Evolutionary conservation across 2,329 filamentous ascomycete genomes (phyloP), one percentile per base, ranked within the genome.

Genomic region (Colletotrichum acutatum): DNA sequence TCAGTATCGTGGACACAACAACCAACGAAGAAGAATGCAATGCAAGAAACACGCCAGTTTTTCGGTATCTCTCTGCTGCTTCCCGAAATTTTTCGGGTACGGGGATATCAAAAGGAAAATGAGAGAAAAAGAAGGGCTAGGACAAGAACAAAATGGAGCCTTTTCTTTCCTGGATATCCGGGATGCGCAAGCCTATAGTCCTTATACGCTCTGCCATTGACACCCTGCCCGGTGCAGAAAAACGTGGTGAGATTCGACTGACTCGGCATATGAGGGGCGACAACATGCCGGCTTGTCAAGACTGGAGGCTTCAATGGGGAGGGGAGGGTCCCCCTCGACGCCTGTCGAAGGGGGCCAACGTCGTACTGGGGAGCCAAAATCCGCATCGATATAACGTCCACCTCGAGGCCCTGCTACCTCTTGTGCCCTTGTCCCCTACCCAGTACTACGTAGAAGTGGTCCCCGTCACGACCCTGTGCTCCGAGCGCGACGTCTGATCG

Each of bases 361-460:
- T 70, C 24, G 61, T 37, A 59, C 53, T 54, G 61, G 53, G 54
- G 54, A 53, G 16, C 42, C 37, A 70, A 58, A 37, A 62, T 54
- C 61, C 46, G 30, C 67, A 34, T 53, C 67, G 57, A 70, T 42
- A 64, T 30, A 59, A 66, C 61, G 54, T 37, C 53, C n/a, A 37
- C 37, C 16, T 42, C 37, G 37, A 42, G 37, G 37, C 37, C 37
- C 37, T 42, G 37, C 37, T 42, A 19, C 37, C 37, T 22, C 58
- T 53, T 28, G 46, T n/a, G 60, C 66, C 67, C 67, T 70, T 59
- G 61, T 70, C 61, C 19, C 61, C 16, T 70, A 70, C 53, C 57
- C 22, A 52, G 42, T 42, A 11, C 42, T 49, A 49, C 42, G 37
- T 19, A 49, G 42, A 49, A 49, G 67, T 70, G 67, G 67, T 61